Evolutionary conservation across 805 yeast genomes (phyloP).

Genomic region (Aciculoconidium aculeatum): DNA sequence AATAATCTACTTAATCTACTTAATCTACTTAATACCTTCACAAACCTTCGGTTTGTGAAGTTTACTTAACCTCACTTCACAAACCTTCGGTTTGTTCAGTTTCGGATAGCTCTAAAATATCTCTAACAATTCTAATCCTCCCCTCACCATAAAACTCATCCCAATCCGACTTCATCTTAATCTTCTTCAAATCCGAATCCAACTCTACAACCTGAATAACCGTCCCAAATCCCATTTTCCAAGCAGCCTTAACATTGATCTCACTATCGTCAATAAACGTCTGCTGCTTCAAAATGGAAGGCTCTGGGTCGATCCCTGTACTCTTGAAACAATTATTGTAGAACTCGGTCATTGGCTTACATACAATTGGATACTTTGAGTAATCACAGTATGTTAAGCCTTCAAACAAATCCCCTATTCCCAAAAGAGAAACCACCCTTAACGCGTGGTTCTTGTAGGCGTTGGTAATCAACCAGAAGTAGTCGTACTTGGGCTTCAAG

Average conservation of each 20-base stretch:
- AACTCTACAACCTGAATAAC: constrained; percentile 74
- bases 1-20: too few species aligned
- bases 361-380: constrained; percentile 57
- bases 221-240: constrained; percentile 62
- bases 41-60: too few species aligned
- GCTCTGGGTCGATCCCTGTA: constrained; percentile 45
- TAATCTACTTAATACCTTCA: too few species aligned
- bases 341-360: constrained; percentile 81
- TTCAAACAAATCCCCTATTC: constrained; percentile 89
- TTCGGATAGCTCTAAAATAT: constrained; percentile 54
- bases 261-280: constrained; percentile 82
- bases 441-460: constrained; percentile 90
- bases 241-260: constrained; percentile 71
- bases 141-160: constrained; percentile 28
- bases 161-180: constrained; percentile 24
- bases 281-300: constrained; percentile 44
- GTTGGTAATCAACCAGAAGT: constrained; percentile 89
- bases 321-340: constrained; percentile 60
- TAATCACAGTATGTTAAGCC: constrained; percentile 94
- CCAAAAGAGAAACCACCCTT: constrained; percentile 72
- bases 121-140: constrained; percentile 49
- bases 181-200: constrained; percentile 43
- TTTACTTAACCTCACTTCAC: too few species aligned
- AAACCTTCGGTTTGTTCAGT: too few species aligned
- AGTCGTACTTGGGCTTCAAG: constrained; percentile 40